Base-by-base conservation (phyloP, 768 basidiomycete species). In the Punctularia strigosozonata region DNA sequence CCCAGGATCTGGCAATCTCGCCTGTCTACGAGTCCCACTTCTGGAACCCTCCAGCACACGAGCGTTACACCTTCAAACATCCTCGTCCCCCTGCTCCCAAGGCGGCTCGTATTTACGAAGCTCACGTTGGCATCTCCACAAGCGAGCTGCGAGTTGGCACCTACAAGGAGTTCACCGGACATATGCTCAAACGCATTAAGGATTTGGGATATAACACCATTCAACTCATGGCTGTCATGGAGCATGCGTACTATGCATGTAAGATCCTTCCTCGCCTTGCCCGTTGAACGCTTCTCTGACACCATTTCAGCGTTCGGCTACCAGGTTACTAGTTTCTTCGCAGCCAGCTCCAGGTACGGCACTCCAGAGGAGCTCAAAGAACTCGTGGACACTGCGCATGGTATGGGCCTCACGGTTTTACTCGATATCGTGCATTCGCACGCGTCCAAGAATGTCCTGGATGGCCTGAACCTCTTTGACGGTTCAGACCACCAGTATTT, bases 211-310 rank as follows among this genome's bases (percentile, higher is more conserved):
- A 99, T 62, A 99, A 98, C 55, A 77, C 80, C 39, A 97, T 99
- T 46, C 95, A 99, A 61, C 71, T 98, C 49, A 99, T 99, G 95
- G 95, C 89, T 13, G 69, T 95, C 43, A 92, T 95, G 89, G 91
- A 95, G 56, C 91, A 97, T 54, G 86, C 92, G 2, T 97, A 97
- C 58, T 97, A 97, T 60, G 91, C 91, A 45, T 97, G 90, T 91
- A 49, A 50, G 84, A 62, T 25, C 31, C 12, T 36, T n/a, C 22
- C 30, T 25, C 28, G 25, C 38, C 25, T 34, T 33, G 14, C 7
- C 23, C 47, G 36, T 37, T 33, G 7, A 31, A 21, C 42, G 36
- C 17, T 34, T 48, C 4, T 41, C 42, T 44, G 19, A 50, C 36
- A 33, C 22, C n/a, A 41, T 36, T 39, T 19, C 49, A 94, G 90